Conservation (phyloP, 345 rosid species). For the Brassica cretica region DNA sequence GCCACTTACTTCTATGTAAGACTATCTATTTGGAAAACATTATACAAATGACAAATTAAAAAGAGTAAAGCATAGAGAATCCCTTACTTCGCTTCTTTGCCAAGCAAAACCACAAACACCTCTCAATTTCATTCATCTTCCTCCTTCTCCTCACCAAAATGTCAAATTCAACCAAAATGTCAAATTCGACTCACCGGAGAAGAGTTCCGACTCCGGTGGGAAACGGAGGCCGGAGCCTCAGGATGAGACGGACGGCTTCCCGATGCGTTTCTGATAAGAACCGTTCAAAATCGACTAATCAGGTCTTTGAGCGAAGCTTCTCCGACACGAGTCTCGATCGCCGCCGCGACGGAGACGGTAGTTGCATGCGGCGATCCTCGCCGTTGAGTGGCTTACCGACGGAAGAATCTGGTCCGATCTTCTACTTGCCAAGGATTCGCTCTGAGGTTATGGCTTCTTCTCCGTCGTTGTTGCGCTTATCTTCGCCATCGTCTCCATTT, state of each 20-base stretch:
- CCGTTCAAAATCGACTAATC: slow-evolving; percentile 31
- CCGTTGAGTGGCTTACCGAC: slow-evolving; percentile 16
- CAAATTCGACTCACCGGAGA: slow-evolving; percentile 20
- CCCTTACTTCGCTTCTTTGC: slow-evolving; percentile 29
- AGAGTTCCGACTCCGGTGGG: slow-evolving; percentile 39
- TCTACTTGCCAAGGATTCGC: slow-evolving; percentile 44
- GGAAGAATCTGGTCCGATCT: slow-evolving; percentile 15
- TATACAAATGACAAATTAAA: neutral
- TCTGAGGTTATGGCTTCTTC: slow-evolving; percentile 47
- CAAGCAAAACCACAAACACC: slow-evolving; percentile 40
- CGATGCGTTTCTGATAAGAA: slow-evolving; percentile 32
- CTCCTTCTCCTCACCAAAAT: slow-evolving; percentile 3
- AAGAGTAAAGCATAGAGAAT: slow-evolving; percentile 29
- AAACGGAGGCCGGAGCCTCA: slow-evolving; percentile 34
- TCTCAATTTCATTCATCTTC: slow-evolving; percentile 9
- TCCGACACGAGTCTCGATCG: slow-evolving; percentile 57
- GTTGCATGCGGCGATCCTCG: slow-evolving; percentile 13
- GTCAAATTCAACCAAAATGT: slow-evolving; percentile 9
- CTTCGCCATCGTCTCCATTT: slow-evolving; percentile 48
- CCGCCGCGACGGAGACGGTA: slow-evolving; percentile 27
- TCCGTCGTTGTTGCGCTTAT: slow-evolving; percentile 31
- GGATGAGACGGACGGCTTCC: slow-evolving; percentile 35
- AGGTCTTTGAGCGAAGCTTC: slow-evolving; percentile 55
- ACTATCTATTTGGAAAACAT: neutral
- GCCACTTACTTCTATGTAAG: neutral